Base-by-base conservation (phyloP, 495 filamentous ascomycete species). In the Penicillium diatomitis region DNA sequence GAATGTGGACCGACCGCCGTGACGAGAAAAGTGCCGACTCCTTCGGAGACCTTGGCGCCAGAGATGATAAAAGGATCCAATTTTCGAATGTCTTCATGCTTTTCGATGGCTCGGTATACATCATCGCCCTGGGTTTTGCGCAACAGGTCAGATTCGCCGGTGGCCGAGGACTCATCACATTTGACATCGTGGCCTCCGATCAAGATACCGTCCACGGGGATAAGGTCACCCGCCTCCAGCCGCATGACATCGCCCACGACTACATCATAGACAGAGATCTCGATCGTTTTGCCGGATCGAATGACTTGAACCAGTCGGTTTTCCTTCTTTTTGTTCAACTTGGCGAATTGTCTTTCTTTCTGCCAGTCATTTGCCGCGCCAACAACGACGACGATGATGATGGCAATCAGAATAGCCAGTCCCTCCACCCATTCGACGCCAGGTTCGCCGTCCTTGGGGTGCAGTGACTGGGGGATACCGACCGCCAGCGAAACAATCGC, bases 31-130 rank as follows among this genome's bases (percentile, higher is more conserved):
- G 81, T 87, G 1, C 89, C 89, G 31, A 92, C 79, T 30, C 91
- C 91, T 67, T 97, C 91, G 45, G 90, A 87, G 33, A 97, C 88
- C 61, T 92, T 92, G 6, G 85, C 82, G 38, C 91, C 91, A 9
- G 91, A 96, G 36, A 95, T 77, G 52, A 97, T 94, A 62, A 97
- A 95, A 1, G 90, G 90, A 54, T 97, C 91, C 67, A 92, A 72
- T 62, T 96, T 96, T 54, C 77, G 77, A n/a, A 88, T 64, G 48
- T 73, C 77, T 46, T 89, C 82, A 42, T 85, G 74, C 38, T 85
- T 76, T 57, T 92, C 81, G 48, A 96, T 89, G 4, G 86, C 85
- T 34, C 72, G 72, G 53, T 78, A 94, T 12, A 95, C 91, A 8
- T 92, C 88, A 29, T 91, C 83, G 7, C 74, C 85, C 1, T 80